A percentile compares a stretch with the other conserved stretches of the same genome.
Conservation (phyloP, 164 flowering plant species). For the Stephania japonica region DNA sequence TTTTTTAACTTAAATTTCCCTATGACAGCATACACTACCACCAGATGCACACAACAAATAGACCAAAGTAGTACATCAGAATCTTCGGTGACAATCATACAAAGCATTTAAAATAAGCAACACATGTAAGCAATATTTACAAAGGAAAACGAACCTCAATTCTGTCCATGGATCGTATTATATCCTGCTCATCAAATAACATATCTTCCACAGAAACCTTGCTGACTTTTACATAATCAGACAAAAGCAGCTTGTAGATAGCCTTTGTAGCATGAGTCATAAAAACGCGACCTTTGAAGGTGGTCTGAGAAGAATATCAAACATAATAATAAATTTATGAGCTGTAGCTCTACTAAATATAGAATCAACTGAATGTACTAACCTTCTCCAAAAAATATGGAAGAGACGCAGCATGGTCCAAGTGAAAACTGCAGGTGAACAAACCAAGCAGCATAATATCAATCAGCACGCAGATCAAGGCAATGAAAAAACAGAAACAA, state of each 20-base stretch:
- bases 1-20: neutral
- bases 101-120: neutral
- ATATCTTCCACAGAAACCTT: slow-evolving; percentile 86
- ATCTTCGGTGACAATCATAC: neutral
- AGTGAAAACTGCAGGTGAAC: slow-evolving; percentile 70
- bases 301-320: slow-evolving; percentile 50
- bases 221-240: slow-evolving; percentile 40
- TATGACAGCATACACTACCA: too few species aligned
- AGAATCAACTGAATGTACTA: slow-evolving; percentile 7
- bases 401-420: slow-evolving; percentile 98
- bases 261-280: slow-evolving; percentile 65
- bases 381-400: slow-evolving; percentile 97
- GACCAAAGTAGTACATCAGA: neutral
- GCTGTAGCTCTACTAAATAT: neutral
- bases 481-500: neutral
- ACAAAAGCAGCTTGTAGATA: slow-evolving; percentile 57
- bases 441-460: slow-evolving; percentile 8
- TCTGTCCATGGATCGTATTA: slow-evolving; percentile 87
- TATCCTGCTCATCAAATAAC: slow-evolving; percentile 52
- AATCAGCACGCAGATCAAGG: neutral
- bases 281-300: slow-evolving; percentile 84
- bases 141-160: slow-evolving; percentile 52
- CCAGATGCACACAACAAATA: neutral
- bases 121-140: neutral
- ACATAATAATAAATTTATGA: slow-evolving; percentile 4